A percentile compares a stretch with the other conserved stretches of the same genome.
Conservation (phyloP, 208 protist species). For the Blechomonas ayalai region DNA sequence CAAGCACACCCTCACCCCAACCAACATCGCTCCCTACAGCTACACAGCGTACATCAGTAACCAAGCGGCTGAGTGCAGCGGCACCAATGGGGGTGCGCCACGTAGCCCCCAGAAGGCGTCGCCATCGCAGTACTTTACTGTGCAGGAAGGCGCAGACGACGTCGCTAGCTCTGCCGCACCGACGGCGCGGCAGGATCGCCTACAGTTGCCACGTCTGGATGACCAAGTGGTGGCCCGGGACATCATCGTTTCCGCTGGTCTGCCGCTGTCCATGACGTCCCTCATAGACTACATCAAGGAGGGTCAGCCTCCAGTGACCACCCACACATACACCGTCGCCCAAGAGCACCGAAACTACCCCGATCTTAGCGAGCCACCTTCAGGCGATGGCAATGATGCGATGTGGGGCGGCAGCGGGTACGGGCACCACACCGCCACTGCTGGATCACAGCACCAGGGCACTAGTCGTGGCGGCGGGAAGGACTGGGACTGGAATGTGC, state of each 20-base stretch:
- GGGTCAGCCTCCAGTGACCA: slow-evolving; percentile 27
- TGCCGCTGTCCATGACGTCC: slow-evolving; percentile 43
- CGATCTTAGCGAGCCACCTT: slow-evolving; percentile 26
- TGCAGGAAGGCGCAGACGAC: slow-evolving; percentile 7
- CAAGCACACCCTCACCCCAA: too few relatives aligned
- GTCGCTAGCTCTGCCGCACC: neutral
- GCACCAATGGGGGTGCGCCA: too few relatives aligned
- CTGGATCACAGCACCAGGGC: neutral
- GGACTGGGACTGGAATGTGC: too few relatives aligned
- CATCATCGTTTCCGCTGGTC: slow-evolving; percentile 54
- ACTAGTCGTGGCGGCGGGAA: too few relatives aligned
- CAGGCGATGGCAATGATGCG: slow-evolving; percentile 5
- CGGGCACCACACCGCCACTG: neutral
- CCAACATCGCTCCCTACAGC: too few relatives aligned
- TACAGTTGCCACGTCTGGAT: slow-evolving; percentile 18
- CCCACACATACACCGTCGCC: slow-evolving; percentile 9
- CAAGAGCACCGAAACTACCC: slow-evolving; percentile 45
- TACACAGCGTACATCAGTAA: too few relatives aligned
- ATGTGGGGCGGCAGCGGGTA: neutral
- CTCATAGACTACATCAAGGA: slow-evolving; percentile 42
- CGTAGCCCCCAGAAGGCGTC: too few relatives aligned
- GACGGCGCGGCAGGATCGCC: neutral
- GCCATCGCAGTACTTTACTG: slow-evolving; percentile 17
- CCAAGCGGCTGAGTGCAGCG: too few relatives aligned
- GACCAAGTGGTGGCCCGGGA: slow-evolving; percentile 30